These are phyloP conservation scores for Eremothecium gossypii DNA, from an alignment of 1,139 yeast genomes.

Conservation along the genomic window DNA sequence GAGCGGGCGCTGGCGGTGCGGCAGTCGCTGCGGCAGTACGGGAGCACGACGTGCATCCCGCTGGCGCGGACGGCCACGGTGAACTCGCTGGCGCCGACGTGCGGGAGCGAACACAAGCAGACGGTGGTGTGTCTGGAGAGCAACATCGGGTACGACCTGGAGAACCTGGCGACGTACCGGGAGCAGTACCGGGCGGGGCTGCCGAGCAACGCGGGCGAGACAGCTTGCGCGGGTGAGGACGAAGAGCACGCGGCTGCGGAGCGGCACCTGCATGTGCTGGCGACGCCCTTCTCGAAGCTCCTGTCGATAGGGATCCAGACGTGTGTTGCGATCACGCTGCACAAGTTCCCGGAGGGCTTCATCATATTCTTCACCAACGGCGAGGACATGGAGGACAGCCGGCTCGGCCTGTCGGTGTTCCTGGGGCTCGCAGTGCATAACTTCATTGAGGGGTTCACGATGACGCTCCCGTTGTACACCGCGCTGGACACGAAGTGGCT, in stretches of 20 bases:
- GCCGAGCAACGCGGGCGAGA: neutral
- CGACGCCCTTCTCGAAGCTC: constrained; percentile 66
- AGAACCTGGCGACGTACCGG: constrained; percentile 27
- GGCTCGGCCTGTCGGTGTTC: constrained; percentile 77
- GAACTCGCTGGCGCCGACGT: constrained; percentile 5
- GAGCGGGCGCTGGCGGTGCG: constrained; percentile 3
- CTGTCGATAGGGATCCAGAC: constrained; percentile 86
- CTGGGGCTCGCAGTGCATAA: constrained; percentile 81
- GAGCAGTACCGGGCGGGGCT: constrained; percentile 11
- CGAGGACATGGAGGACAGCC: constrained; percentile 32
- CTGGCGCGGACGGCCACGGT: constrained; percentile 8
- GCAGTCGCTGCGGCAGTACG: constrained; percentile 8
- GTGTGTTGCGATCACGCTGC: constrained; percentile 75
- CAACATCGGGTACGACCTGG: constrained; percentile 30
- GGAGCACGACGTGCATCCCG: constrained; percentile 13
- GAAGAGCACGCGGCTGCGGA: constrained; percentile 3
- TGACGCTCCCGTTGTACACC: constrained; percentile 82
- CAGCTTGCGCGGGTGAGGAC: neutral
- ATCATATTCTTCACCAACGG: constrained; percentile 45
- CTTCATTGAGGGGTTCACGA: constrained; percentile 90
- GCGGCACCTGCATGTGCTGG: constrained; percentile 73
- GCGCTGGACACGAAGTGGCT: constrained; percentile 53
- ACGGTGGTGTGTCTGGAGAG: constrained; percentile 28
- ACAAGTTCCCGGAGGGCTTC: constrained; percentile 92
- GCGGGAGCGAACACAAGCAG: constrained; percentile 6